Percentiles rank a stretch among this genome's conserved stretches.
These are phyloP conservation scores for Larix sibirica DNA, from an alignment of 83 land plant species.

Conservation along the genomic window DNA sequence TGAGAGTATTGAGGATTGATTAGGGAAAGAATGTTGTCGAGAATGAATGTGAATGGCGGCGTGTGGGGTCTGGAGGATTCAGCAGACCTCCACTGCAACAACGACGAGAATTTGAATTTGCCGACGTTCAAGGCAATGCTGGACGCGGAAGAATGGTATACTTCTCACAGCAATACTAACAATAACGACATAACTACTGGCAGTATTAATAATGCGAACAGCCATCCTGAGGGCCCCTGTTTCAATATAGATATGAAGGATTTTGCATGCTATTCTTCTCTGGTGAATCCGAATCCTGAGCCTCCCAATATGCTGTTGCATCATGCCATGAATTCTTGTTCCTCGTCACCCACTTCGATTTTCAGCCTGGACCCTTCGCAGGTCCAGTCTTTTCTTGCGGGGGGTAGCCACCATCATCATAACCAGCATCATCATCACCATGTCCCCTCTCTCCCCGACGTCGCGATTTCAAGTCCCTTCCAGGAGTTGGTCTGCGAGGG, in stretches of 20 bases:
- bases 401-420: background rate
- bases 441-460: background rate
- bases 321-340: conserved; percentile 34
- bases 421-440: background rate
- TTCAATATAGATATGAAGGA: background rate
- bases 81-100: background rate
- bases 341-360: conserved; percentile 24
- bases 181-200: background rate
- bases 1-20: too few species aligned
- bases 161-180: background rate
- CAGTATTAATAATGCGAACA: background rate
- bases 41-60: background rate
- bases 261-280: background rate
- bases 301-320: conserved; percentile 22
- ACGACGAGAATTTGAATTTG: conserved; percentile 1
- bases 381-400: conserved; percentile 30
- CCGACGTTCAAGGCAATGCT: conserved; percentile 13
- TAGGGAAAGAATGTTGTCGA: conserved; percentile 8
- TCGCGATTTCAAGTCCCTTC: conserved; percentile 24
- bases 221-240: background rate
- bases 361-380: conserved; percentile 39
- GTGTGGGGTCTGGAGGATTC: conserved; percentile 4
- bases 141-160: background rate
- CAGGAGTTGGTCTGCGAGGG: background rate
- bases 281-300: conserved; percentile 7